Evolutionary conservation across 129 eudicot species (phyloP), one percentile per base, ranked within the genome.

Genomic region (Ambrosia artemisiifolia): DNA sequence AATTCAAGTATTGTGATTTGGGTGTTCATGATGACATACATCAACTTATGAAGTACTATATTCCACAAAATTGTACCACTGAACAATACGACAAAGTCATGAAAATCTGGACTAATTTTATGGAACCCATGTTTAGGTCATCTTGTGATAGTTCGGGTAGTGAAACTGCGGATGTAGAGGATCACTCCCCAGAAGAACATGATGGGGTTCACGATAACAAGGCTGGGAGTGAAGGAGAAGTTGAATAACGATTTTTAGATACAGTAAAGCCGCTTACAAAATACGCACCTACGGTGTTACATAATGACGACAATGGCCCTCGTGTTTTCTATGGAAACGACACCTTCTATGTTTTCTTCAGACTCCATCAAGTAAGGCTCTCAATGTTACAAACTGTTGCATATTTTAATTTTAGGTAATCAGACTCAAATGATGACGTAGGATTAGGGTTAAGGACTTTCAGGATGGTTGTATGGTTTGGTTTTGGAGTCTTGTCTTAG

Each of bases 161-260:
- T 61, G 96, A 92, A 69, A 83, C 90, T 17, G 92, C 88, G 75
- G 91, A 87, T 50, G 85, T 81, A 38, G 96, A 85, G 53, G 92
- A 88, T 78, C 57, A 80, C 81, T 83, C 84, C 65, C 89, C 68
- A 68, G 95, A 84, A 69, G 91, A 82, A 30, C 88, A 78, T 64
- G 95, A 79, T 48, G 75, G 65, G 62, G 84, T 70, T 46, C 81
- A 85, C 63, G 91, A 76, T 59, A 69, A 84, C 69, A 89, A 87
- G 84, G 90, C 74, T 49, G 93, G 83, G 84, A 94, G 89, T 82
- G 98, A 89, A 85, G 95, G 83, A 55, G 96, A 84, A 85, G 93
- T 86, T 8, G 95, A 84, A 70, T 85, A 84, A 67, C 71, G 77
- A 36, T 83, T 80, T 77, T 71, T 94, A 36, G 84, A 70, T 57